Base-by-base conservation (phyloP, 106 monocot genomes). In the Dendrobium chrysotoxum region DNA sequence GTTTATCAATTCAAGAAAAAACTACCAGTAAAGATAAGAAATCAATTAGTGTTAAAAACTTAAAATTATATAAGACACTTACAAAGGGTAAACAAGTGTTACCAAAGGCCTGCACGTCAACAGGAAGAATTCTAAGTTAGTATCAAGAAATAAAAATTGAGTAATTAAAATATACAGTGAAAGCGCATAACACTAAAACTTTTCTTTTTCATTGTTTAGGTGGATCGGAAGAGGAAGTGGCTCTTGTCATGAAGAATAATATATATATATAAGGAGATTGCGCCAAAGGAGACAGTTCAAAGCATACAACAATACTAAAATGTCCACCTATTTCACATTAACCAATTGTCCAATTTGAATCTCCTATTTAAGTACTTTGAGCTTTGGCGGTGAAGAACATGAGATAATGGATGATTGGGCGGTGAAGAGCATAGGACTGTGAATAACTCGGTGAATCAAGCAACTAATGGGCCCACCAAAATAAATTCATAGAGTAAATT, bases 21-120 rank as follows among this genome's bases (percentile, higher is more conserved):
- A 28, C 28, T 41, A 41, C 15, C 18, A n/a, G 4, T 3, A 15
- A 74, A 74, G 21, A 74, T 61, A 70, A 12, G 20, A 74, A 74
- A 41, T 26, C 23, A 26, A 26, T 25, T 20, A 46, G 46, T 13
- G 31, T 31, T 70, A 50, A 44, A 7, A 44, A 44, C 44, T 44
- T 44, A 18, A 67, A 70, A 57, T 45, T 42, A 83, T 7, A 18
- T 40, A 71, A n/a, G 15, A 18, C 55, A 86, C 96, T 97, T 88
- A 97, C 96, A 97, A 80, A 78, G 96, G 96, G 75, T 97, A 97
- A 72, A 82, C 94, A 80, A 97, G 88, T 26, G 96, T 90, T 40
- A 97, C 80, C 42, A 97, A 42, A 53, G 96, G 96, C 89, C 96
- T 97, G 96, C 75, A 90, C 78, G 77, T 67, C 10, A 21, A 53